Conservation (phyloP, 2,329 filamentous ascomycete genomes). For the Venturia nashicola region DNA sequence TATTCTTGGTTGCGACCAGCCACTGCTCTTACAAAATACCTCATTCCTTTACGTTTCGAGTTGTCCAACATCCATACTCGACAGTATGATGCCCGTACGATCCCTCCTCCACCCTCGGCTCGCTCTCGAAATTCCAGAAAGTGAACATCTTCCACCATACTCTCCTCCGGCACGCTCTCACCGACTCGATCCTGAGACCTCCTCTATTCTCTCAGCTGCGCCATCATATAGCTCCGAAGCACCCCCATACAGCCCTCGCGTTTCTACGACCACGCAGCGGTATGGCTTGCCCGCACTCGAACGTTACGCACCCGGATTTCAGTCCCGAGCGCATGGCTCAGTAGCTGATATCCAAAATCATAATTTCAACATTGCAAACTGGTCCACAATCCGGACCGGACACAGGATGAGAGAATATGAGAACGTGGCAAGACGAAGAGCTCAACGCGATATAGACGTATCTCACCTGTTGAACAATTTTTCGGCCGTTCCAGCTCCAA, state of each 20-base stretch:
- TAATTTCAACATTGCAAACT: conserved; percentile 44
- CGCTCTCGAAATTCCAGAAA: conserved; percentile 2
- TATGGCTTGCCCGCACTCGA: conserved; percentile 2
- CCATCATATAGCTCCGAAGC: conserved; percentile 56
- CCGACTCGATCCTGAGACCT: conserved; percentile 47
- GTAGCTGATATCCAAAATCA: conserved; percentile 13
- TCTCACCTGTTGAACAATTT: conserved; percentile 11
- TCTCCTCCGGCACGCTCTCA: conserved; percentile 11
- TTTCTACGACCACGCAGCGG: background rate
- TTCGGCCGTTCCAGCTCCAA: conserved; percentile 10
- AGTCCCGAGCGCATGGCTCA: conserved; percentile 13
- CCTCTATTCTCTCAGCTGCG: conserved; percentile 54
- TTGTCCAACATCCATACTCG: background rate
- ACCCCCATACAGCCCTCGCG: conserved; percentile 47
- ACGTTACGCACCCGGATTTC: conserved; percentile 19
- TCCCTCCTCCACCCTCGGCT: conserved; percentile 3
- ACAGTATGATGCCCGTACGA: conserved; percentile 2
- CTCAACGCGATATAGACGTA: conserved; percentile 12
- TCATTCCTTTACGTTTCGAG: background rate
- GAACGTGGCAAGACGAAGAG: conserved; percentile 50
- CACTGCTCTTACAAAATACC: background rate
- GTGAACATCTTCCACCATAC: conserved; percentile 21
- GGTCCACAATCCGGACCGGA: conserved; percentile 43
- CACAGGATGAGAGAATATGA: conserved; percentile 50
- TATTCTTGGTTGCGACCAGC: background rate